phyloP scores from a whole-genome alignment of 176 grass and related monocot species.

The bread wheat (Triticum aestivum) region IWGSC_CS_RefSeq_v2.1 NC_057810.1:485427295-485427794 shows the following conservation, averaged over 20 bases:
- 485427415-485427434: conserved; percentile 98
- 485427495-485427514: not conserved
- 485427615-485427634: not conserved
- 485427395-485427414: conserved; percentile 92
- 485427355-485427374: conserved; percentile 98
- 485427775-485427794: conserved; percentile 1
- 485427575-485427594: not conserved
- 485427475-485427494: not conserved
- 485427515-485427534: not conserved
- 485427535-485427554: not conserved
- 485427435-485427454: not conserved
- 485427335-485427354: conserved; percentile 98
- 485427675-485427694: not conserved
- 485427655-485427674: not conserved
- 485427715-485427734: not conserved
- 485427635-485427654: not conserved
- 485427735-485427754: not conserved
- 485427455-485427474: not conserved
- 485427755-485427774: not conserved
- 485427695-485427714: not conserved
- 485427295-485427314: conserved; percentile 94
- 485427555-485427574: not conserved
- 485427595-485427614: conserved; percentile 12
- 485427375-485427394: conserved; percentile 95
- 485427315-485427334: conserved; percentile 92